Evolutionary conservation across 2,329 filamentous ascomycete genomes (phyloP).

Genomic region (Sphaceloma murrayae): DNA sequence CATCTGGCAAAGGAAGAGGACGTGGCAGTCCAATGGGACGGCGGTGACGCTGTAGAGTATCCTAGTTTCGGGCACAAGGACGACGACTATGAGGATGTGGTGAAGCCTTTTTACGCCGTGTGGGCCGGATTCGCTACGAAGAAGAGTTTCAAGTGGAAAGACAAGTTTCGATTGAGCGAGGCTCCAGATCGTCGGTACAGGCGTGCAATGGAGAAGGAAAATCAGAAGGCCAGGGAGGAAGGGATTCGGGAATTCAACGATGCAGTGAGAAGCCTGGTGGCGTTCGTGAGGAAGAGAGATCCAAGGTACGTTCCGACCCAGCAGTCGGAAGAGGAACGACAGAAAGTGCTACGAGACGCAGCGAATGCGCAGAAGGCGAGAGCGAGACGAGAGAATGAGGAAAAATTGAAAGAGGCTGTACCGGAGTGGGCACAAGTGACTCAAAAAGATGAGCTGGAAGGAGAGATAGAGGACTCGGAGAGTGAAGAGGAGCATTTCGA

Average conservation of each 20-base stretch:
- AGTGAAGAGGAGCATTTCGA: slow-evolving; percentile 46
- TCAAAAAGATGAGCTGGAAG: slow-evolving; percentile 43
- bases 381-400: slow-evolving; percentile 69
- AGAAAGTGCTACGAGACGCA: slow-evolving; percentile 65
- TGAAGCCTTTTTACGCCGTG: slow-evolving; percentile 67
- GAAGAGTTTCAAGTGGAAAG: slow-evolving; percentile 85
- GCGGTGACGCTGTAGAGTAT: slow-evolving; percentile 54
- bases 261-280: slow-evolving; percentile 72
- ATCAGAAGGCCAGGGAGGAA: slow-evolving; percentile 72
- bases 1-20: slow-evolving; percentile 72
- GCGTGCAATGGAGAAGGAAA: slow-evolving; percentile 90
- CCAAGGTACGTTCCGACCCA: slow-evolving; percentile 70
- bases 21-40: slow-evolving; percentile 61
- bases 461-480: slow-evolving; percentile 42
- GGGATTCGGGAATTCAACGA: slow-evolving; percentile 85
- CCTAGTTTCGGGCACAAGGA: slow-evolving; percentile 72
- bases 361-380: slow-evolving; percentile 76
- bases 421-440: slow-evolving; percentile 66
- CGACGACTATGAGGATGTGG: slow-evolving; percentile 65
- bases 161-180: slow-evolving; percentile 72
- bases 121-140: slow-evolving; percentile 77
- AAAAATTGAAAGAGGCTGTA: slow-evolving; percentile 57
- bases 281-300: slow-evolving; percentile 85
- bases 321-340: slow-evolving; percentile 70
- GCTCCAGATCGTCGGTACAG: slow-evolving; percentile 77